A percentile compares a stretch with the other conserved stretches of the same genome.
phyloP scores from a whole-genome alignment of 192 early-diverging fungal genomes.

The Gigaspora rosea region DNA sequence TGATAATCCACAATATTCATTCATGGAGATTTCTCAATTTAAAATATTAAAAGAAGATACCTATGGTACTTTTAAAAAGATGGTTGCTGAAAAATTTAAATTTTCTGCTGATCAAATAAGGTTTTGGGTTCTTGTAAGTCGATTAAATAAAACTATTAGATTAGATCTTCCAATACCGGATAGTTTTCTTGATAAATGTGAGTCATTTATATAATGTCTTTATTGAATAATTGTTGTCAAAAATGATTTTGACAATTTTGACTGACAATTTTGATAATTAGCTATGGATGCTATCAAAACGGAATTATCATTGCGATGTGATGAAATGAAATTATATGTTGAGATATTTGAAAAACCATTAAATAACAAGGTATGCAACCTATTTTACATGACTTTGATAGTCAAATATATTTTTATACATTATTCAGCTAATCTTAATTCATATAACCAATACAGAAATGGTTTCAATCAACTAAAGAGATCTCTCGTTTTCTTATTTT shows the following conservation, averaged over 20 bases:
- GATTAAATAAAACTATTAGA: slow-evolving; percentile 90
- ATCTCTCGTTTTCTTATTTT: slow-evolving; percentile 66
- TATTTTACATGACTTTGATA: slow-evolving; percentile 26
- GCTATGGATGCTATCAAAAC: slow-evolving; percentile 42
- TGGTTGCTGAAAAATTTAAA: slow-evolving; percentile 50
- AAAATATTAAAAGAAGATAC: slow-evolving; percentile 38
- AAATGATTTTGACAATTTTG: background rate
- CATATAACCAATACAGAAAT: background rate
- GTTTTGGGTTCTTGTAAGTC: slow-evolving; percentile 83
- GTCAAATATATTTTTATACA: background rate
- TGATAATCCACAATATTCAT: slow-evolving; percentile 48
- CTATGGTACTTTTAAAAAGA: slow-evolving; percentile 55
- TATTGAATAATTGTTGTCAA: slow-evolving; percentile 4
- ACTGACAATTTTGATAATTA: background rate
- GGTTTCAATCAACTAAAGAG: background rate
- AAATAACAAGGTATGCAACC: slow-evolving; percentile 35
- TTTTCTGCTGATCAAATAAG: slow-evolving; percentile 60
- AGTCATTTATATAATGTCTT: slow-evolving; percentile 12
- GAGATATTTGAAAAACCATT: slow-evolving; percentile 14
- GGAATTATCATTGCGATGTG: slow-evolving; percentile 35
- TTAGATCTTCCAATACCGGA: slow-evolving; percentile 70
- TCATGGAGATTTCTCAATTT: slow-evolving; percentile 30
- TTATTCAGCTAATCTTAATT: no score
- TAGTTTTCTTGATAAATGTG: slow-evolving; percentile 41
- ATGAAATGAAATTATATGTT: slow-evolving; percentile 9